Percentiles rank a stretch among this genome's conserved stretches.
phyloP scores from a whole-genome alignment of 2,329 filamentous ascomycete species.

The Trichoderma afroharzianum region DNA sequence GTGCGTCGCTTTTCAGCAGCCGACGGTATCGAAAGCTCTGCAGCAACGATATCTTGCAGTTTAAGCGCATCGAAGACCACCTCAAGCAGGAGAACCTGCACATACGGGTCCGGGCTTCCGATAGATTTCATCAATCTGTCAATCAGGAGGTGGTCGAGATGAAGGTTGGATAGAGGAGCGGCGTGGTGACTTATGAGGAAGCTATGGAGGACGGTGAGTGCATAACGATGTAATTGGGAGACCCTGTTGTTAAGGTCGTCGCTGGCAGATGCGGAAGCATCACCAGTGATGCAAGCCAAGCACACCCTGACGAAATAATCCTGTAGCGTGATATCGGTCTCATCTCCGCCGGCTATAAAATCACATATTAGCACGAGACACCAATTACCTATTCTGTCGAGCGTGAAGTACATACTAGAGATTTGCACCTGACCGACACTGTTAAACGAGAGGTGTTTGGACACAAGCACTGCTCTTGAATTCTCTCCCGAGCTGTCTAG shows the following conservation, averaged over 20 bases:
- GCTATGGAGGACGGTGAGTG: slow-evolving; percentile 66
- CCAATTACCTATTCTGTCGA: background rate
- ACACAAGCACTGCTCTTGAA: slow-evolving; percentile 67
- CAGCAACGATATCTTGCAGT: slow-evolving; percentile 48
- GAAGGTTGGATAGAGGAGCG: slow-evolving; percentile 54
- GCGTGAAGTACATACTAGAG: slow-evolving; percentile 44
- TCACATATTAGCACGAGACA: slow-evolving; percentile 23
- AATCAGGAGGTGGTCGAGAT: slow-evolving; percentile 68
- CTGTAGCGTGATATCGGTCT: slow-evolving; percentile 59
- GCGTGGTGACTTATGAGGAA: slow-evolving; percentile 64
- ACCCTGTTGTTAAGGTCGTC: slow-evolving; percentile 41
- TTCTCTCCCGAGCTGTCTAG: slow-evolving; percentile 63
- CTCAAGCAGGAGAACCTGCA: slow-evolving; percentile 75
- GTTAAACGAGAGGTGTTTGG: slow-evolving; percentile 43
- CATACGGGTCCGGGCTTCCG: slow-evolving; percentile 59
- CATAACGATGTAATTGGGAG: slow-evolving; percentile 66
- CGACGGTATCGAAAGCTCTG: slow-evolving; percentile 43
- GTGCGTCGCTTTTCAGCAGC: slow-evolving; percentile 45
- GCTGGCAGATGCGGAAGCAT: slow-evolving; percentile 21
- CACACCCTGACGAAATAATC: slow-evolving; percentile 66
- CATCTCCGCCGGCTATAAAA: slow-evolving; percentile 44
- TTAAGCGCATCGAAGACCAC: slow-evolving; percentile 72
- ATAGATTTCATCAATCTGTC: slow-evolving; percentile 62
- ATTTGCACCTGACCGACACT: slow-evolving; percentile 31
- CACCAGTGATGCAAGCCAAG: slow-evolving; percentile 53